Evolutionary conservation across 352 stramenopile species (phyloP), one percentile per base, ranked within the genome.

Genomic region (Phytophthora chlamydospora): DNA sequence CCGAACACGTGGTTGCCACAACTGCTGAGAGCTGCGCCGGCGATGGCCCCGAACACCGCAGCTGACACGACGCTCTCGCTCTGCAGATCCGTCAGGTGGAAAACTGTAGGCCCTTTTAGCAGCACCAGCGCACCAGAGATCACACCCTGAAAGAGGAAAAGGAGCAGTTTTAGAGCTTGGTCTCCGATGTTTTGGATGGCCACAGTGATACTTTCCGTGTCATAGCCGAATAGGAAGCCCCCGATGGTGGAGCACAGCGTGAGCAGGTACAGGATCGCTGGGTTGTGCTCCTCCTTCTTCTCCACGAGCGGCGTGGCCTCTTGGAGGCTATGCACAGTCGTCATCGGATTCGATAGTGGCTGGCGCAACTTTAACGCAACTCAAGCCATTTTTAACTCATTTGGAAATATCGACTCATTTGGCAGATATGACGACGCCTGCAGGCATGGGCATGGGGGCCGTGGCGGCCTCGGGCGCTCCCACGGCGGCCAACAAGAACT

Each of bases 181-280:
- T 27, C 24, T 27, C 24, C 24, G 24, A 27, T 27, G 6, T 27
- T 27, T 27, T 24, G 21, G 21, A 24, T 24, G 35, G 11, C 7
- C 7, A 36, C 2, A 35, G 11, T 12, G 4, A 10, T 50, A 38
- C 45, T 52, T 42, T 81, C 76, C 33, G 85, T 93, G 62, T 93
- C 85, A 59, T 93, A 93, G 56, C 84, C 84, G 50, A 93, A 93
- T 36, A 93, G 64, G 56, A 93, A 93, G 39, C 84, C 84, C 46
- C 84, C 84, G 49, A 90, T 80, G 12, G 84, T 89, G 16, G 84
- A 88, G 58, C 78, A 88, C 41, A 73, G 61, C 41, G 79, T 93
- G 33, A 93, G 81, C 27, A 90, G 48, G 34, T 85, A 88, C 8
- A 92, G 66, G 29, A 77, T 70, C 10, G 57, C 27, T 9, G 63